Evolutionary conservation across 345 rosid species (phyloP), one percentile per base, ranked within the genome.

Genomic region (Gossypium bickii): DNA sequence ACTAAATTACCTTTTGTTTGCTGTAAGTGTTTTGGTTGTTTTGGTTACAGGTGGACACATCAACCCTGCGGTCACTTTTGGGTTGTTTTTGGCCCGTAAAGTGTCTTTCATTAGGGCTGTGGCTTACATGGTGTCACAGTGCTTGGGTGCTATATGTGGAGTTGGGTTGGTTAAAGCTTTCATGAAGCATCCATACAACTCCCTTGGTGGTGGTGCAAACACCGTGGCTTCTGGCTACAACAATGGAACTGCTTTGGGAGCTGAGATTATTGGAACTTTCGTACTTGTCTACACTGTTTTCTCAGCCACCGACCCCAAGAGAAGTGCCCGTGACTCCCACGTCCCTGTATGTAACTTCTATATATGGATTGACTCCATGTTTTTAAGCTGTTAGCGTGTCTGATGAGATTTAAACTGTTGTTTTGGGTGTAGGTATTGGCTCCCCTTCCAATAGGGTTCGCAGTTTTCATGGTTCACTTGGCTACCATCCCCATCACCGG

Each of bases 251-350:
- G 97, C 96, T 61, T 71, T 92, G 72, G 96, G 96, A 1, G 96
- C 97, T 74, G 97, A 92, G 86, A 92, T 92, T 43, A 86, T 92
- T 83, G 76, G 76, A 41, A 73, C 76, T 24, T 73, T 73, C 45
- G 67, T 73, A 1, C 68, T 73, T 48, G 67, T 73, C 68, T 73
- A 73, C 68, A 73, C 76, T 9, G 68, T 58, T 38, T 73, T 73
- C 58, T 73, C 97, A 18, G 97, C 97, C 57, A 92, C 96, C 56
- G 95, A 92, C 83, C 97, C 97, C 12, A 92, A 92, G 82, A 86
- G 97, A 58, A 89, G 82, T 58, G 95, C 97, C 0, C 93, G 95
- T 71, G 97, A 92, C 85, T 92, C 97, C 8, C 96, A 92, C 66
- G 83, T 92, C 56, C 96, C 96, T 69, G 97, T 92, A 57, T 2